These are phyloP conservation scores for Vanderwaltozyma polyspora DNA, from an alignment of 805 yeast genomes.

Conservation along the genomic window DNA sequence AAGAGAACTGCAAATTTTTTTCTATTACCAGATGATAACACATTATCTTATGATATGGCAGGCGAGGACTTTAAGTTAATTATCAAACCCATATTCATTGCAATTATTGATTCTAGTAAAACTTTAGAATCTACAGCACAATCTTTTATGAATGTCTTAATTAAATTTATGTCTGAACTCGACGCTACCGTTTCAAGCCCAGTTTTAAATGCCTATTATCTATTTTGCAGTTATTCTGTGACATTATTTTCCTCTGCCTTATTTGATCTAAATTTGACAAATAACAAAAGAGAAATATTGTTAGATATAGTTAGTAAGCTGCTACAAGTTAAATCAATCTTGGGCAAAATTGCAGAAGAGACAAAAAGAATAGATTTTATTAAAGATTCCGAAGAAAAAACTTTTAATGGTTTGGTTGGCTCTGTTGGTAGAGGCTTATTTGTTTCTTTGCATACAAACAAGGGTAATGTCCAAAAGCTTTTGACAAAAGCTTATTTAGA, in stretches of 20 bases:
- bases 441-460: constrained; percentile 41
- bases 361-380: constrained; percentile 17
- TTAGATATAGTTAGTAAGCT: constrained; percentile 31
- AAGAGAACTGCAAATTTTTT: constrained; percentile 19
- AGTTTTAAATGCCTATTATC: constrained; percentile 30
- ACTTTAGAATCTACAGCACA: constrained; percentile 28
- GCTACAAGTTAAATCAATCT: constrained; percentile 28
- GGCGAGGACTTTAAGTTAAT: constrained; percentile 17
- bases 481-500: constrained; percentile 33
- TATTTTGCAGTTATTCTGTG: constrained; percentile 25
- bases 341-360: constrained; percentile 21
- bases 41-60: constrained; percentile 10
- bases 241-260: constrained; percentile 30
- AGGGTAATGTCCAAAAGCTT: constrained; percentile 37
- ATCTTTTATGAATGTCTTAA: constrained; percentile 28
- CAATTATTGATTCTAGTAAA: constrained; percentile 29
- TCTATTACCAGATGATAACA: constrained; percentile 15
- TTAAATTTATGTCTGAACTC: constrained; percentile 16
- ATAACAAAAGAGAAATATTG: constrained; percentile 25
- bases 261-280: constrained; percentile 22
- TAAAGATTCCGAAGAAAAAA: constrained; percentile 15
- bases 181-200: constrained; percentile 15
- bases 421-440: constrained; percentile 42
- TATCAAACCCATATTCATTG: constrained; percentile 30
- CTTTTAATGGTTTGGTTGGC: constrained; percentile 28